Conservation (phyloP, 371 early-diverging fungal species). For the Actinomucor elegans region DNA sequence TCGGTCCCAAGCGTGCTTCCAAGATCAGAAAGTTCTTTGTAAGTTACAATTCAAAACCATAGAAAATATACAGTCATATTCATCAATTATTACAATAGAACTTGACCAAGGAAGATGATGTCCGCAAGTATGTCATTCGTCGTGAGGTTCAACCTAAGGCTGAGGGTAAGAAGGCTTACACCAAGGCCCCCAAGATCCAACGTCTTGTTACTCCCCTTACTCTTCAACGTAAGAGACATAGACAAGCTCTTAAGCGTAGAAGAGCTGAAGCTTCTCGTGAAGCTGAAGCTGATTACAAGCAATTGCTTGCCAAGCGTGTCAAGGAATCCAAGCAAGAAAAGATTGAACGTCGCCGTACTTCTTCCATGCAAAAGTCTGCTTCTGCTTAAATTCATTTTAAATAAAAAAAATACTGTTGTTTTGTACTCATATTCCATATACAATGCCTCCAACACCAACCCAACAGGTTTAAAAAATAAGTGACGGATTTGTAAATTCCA, state of each 20-base stretch:
- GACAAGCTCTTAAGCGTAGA: constrained; percentile 82
- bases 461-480: too few species aligned
- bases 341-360: constrained; percentile 64
- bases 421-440: not conserved
- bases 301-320: constrained; percentile 88
- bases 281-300: constrained; percentile 92
- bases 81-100: constrained; percentile 29
- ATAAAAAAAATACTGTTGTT: not conserved
- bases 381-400: constrained; percentile 31
- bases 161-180: constrained; percentile 86
- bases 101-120: constrained; percentile 96
- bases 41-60: constrained; percentile 61
- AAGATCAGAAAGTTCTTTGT: constrained; percentile 98
- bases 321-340: constrained; percentile 86
- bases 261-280: constrained; percentile 79
- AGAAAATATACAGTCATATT: not conserved
- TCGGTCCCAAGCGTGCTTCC: constrained; percentile 98
- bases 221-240: constrained; percentile 93
- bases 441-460: not conserved
- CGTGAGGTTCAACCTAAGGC: constrained; percentile 90
- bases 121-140: constrained; percentile 97
- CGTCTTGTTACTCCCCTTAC: constrained; percentile 96
- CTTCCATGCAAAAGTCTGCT: constrained; percentile 62
- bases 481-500: too few species aligned
- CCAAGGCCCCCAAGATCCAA: constrained; percentile 97